A percentile compares a stretch with the other conserved stretches of the same genome.
phyloP scores from a whole-genome alignment of 768 basidiomycete species.

The Tricholoma sp. region DNA sequence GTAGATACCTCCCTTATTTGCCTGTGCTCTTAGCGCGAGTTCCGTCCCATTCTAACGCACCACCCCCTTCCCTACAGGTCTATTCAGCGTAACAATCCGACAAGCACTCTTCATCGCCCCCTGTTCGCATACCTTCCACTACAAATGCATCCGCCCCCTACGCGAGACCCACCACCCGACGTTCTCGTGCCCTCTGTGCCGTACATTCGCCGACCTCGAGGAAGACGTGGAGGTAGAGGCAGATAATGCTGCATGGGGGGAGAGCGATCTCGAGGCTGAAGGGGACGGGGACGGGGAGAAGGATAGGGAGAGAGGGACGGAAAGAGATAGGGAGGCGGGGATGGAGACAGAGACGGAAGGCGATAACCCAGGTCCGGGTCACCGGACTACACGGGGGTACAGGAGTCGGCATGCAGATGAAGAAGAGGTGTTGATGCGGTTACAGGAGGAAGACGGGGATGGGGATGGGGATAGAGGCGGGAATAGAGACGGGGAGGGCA shows the following conservation, averaged over 20 bases:
- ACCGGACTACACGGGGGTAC: neutral
- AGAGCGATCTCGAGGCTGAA: neutral
- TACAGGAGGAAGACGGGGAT: neutral
- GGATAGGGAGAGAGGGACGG: constrained; percentile 7
- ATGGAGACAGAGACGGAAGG: constrained; percentile 11
- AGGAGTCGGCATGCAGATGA: constrained; percentile 6
- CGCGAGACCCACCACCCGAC: constrained; percentile 86
- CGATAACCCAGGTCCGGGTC: neutral
- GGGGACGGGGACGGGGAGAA: constrained; percentile 1
- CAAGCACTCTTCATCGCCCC: constrained; percentile 98
- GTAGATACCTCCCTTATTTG: too few relatives aligned
- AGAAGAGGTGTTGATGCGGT: constrained; percentile 8
- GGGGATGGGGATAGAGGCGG: neutral
- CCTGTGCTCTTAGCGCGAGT: too few relatives aligned
- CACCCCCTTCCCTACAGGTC: constrained; percentile 25
- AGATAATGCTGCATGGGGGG: constrained; percentile 19
- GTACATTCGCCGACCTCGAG: constrained; percentile 92
- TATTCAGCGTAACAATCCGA: constrained; percentile 87
- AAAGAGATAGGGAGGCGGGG: constrained; percentile 16
- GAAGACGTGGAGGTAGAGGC: constrained; percentile 77
- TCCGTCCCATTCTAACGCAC: neutral
- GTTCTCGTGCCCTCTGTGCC: constrained; percentile 92
- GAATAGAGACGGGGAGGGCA: neutral
- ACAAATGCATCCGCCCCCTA: constrained; percentile 94
- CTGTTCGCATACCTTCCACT: constrained; percentile 94